Conservation (phyloP, 371 early-diverging fungal genomes). For the Mortierella polycephala region DNA sequence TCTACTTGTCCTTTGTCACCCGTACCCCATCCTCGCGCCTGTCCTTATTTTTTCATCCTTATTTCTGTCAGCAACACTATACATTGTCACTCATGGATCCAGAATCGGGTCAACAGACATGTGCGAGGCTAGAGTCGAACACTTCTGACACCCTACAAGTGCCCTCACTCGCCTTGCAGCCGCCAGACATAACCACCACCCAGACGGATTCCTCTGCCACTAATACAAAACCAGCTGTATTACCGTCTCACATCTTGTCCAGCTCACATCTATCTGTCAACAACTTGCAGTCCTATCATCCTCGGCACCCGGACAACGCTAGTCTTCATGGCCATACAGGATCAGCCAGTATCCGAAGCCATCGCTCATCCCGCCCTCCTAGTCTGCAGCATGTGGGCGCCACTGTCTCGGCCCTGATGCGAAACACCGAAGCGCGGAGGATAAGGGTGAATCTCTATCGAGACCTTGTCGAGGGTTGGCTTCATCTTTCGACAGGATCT, state of each 20-base stretch:
- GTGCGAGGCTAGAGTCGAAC: too few relatives aligned
- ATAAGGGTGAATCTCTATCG: conserved; percentile 25
- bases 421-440: conserved; percentile 26
- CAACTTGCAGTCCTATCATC: neutral
- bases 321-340: conserved; percentile 4
- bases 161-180: too few relatives aligned
- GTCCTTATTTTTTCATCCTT: too few relatives aligned
- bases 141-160: too few relatives aligned
- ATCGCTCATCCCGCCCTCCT: conserved; percentile 25
- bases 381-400: conserved; percentile 18
- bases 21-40: too few relatives aligned
- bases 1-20: too few relatives aligned
- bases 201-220: neutral
- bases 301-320: conserved; percentile 2
- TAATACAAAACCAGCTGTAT: conserved; percentile 2
- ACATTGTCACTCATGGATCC: too few relatives aligned
- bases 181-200: neutral
- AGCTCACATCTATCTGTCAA: conserved; percentile 28
- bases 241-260: conserved; percentile 18
- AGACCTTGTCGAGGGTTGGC: conserved; percentile 39
- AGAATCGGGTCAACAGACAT: too few relatives aligned
- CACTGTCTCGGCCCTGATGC: conserved; percentile 25
- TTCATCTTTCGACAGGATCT: conserved; percentile 42
- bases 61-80: too few relatives aligned
- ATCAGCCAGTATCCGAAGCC: conserved; percentile 31